Evolutionary conservation across 208 protist species (phyloP), one percentile per base, ranked within the genome.

Genomic region (Tritrichomonas musculus): DNA sequence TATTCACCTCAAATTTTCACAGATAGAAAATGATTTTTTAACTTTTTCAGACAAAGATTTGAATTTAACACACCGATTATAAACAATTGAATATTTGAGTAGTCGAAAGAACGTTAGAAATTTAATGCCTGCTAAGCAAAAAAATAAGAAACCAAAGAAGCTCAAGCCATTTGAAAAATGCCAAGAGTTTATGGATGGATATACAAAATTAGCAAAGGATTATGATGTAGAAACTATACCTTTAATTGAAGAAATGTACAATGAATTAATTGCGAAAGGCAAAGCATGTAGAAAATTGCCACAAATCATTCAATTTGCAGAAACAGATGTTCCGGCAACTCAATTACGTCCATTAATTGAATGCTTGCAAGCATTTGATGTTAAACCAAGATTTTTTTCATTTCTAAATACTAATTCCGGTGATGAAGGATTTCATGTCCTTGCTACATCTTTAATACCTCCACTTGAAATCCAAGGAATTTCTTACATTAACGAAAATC

Each of bases 391-490:
- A 57, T 53, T 88, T 47, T 57, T 88, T 47, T 88, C 77, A 57
- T 88, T 88, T 39, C 4, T 88, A 11, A 88, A 88, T 57, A 88
- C 77, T 57, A 88, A 88, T 53, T 60, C 77, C 4, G 77, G 77
- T 30, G 77, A 88, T 57, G 77, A 49, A 17, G 77, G 77, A 14
- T 33, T 88, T 88, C 77, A 88, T 88, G 47, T 47, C 1, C 47
- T 88, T 20, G 77, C 77, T 30, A 25, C 33, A 9, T 41, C 77
- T 20, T 27, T 88, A 8, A 53, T 47, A 11, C 47, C 44, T 39
- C 77, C 77, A 39, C 47, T 88, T 33, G 77, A 88, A 88, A 17
- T 88, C 22, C 27, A n/a, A 30, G 77, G 77, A 17, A 33, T 88
- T 11, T 41, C 77, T n/a, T 88, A 57, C 36, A 25, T 47, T 39